Evolutionary conservation across 75 land plant species (phyloP).

Genomic region (Azolla pinnata): DNA sequence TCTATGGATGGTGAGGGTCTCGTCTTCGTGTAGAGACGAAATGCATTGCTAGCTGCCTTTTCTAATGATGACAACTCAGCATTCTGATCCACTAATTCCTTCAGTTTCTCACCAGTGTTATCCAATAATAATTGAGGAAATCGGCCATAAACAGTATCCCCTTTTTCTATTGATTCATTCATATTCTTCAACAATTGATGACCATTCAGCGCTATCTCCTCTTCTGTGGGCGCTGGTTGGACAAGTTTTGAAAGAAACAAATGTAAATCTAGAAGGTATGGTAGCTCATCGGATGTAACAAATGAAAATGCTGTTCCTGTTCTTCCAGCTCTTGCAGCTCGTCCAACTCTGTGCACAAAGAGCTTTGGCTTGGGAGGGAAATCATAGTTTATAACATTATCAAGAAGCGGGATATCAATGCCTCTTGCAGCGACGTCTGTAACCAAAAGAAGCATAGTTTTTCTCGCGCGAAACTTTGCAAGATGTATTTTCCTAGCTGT

Average conservation of each 20-base stretch:
- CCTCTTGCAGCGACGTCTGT: constrained; percentile 99
- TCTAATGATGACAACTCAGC: constrained; percentile 50
- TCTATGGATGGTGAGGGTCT: constrained; percentile 76
- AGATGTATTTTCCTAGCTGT: constrained; percentile 94
- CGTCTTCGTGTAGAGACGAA: constrained; percentile 58
- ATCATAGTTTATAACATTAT: constrained; percentile 96
- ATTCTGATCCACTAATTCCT: constrained; percentile 45
- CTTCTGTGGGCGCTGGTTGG: constrained; percentile 80
- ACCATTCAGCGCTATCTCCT: constrained; percentile 46
- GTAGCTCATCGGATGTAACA: constrained; percentile 80
- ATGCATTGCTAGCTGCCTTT: constrained; percentile 67
- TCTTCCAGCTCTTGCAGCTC: constrained; percentile 98
- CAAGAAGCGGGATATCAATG: constrained; percentile 91
- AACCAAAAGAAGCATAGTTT: constrained; percentile 82
- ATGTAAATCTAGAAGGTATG: constrained; percentile 84
- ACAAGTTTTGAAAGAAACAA: constrained; percentile 91
- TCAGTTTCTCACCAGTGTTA: constrained; percentile 50
- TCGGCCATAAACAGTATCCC: constrained; percentile 85
- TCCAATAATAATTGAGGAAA: constrained; percentile 79
- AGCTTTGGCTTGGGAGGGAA: constrained; percentile 97
- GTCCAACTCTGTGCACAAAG: constrained; percentile 94
- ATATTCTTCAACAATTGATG: constrained; percentile 41
- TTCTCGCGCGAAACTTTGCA: constrained; percentile 81
- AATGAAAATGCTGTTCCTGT: constrained; percentile 89
- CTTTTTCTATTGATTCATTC: constrained; percentile 51